Base-by-base conservation (phyloP, 352 stramenopile species). In the Pythium sukuiense region DNA sequence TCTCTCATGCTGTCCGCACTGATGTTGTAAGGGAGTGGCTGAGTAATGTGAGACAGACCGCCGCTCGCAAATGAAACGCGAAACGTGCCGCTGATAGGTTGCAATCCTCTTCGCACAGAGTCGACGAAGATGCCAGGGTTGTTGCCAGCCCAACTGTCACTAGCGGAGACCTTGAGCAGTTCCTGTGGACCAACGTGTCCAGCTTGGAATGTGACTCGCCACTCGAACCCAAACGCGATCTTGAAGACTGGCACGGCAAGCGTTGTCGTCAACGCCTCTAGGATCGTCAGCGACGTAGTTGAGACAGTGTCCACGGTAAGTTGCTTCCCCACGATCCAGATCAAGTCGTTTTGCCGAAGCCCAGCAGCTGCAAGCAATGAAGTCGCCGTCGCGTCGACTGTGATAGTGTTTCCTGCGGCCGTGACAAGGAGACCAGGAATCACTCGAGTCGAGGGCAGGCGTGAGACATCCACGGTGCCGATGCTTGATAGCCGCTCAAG, bases 31-130 rank as follows among this genome's bases (percentile, higher is more conserved):
- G 83, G 68, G 13, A 99, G 72, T 2, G 90, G 82, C 20, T 81
- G 68, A 0, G 96, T 98, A n/a, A 77, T 87, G 65, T 98, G 83
- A 6, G 88, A 96, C 35, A 92, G 53, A 8, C 76, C 83, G 14
- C 69, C 72, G 29, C 72, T 89, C 1, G 80, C 74, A 63, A 90
- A 93, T 2, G 81, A 77, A 41, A 96, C 83, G 6, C 79, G 64
- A 54, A 99, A 98, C 4, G 80, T 97, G 6, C 97, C 96, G 59
- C 88, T 97, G 41, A 99, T 93, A 2, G 96, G 95, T 48, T 93
- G 80, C 7, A 98, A 37, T 8, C 96, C 96, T 55, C 92, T 80
- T 43, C 92, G 82, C 12, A 97, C 65, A 1, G 80, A 83, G 7
- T 85, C 69, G 13, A 96, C 76, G 46, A 85, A 74, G 50, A 99